Evolutionary conservation across 1,139 yeast genomes (phyloP).

Genomic region (Protomyces inundatus): DNA sequence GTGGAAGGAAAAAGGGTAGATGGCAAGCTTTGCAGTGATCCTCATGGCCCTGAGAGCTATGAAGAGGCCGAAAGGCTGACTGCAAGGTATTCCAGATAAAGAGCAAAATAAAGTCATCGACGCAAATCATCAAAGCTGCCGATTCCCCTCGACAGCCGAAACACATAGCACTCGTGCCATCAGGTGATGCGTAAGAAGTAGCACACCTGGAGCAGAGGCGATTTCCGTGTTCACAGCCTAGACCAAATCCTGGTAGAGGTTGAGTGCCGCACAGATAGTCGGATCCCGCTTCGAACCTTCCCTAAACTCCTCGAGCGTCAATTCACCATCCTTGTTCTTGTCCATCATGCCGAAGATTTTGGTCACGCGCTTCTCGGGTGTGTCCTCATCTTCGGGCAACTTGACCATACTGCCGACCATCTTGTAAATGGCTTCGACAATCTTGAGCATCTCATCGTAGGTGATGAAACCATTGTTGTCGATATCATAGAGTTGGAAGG

Average conservation of each 20-base stretch:
- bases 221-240: constrained; percentile 23
- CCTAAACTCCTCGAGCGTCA: constrained; percentile 74
- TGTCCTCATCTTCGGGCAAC: constrained; percentile 82
- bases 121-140: too few species aligned
- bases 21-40: too few species aligned
- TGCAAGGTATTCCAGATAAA: too few species aligned
- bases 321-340: constrained; percentile 62
- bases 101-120: too few species aligned
- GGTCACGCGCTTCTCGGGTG: constrained; percentile 81
- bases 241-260: constrained; percentile 41
- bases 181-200: too few species aligned
- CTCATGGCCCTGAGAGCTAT: too few species aligned
- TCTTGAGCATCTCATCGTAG: constrained; percentile 71
- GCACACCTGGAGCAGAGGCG: too few species aligned
- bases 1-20: too few species aligned
- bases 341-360: constrained; percentile 73
- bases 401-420: constrained; percentile 96
- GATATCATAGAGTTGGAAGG: constrained; percentile 80
- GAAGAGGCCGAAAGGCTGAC: too few species aligned
- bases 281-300: constrained; percentile 59
- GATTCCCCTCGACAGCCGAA: too few species aligned
- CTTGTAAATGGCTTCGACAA: constrained; percentile 78
- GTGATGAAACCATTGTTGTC: constrained; percentile 69
- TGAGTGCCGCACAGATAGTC: constrained; percentile 26
- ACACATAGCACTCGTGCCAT: too few species aligned